Evolutionary conservation across 1,284 basidiomycete genomes (phyloP), one percentile per base, ranked within the genome.

Genomic region (Ganoderma lucidum): DNA sequence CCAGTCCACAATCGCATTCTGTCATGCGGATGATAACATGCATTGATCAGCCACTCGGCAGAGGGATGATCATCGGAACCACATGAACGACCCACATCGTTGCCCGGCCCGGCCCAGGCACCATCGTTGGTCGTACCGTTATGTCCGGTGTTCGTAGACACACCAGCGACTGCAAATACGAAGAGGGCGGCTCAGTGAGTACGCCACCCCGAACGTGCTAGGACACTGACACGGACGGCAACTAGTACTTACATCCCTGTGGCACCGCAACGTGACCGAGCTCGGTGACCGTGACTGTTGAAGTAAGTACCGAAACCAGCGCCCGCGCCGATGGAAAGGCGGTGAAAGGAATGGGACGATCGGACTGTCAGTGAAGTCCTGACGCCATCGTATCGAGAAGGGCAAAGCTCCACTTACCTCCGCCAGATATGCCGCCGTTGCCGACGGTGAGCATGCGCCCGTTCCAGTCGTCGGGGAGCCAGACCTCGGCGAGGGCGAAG

Each of bases 1-100:
- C 72, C 75, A 79, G 65, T 80, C 79, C 12, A 75, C 73, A n/a
- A 79, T 78, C 5, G 76, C 75, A 58, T 78, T 75, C 77, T 78
- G 61, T 32, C 45, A 68, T 53, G 48, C 48, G 48, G 17, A 58
- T 6, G 28, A 53, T 58, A 59, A 42, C 48, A 35, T 15, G 14
- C 30, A 17, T 32, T 23, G n/a, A 65, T 35, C 23, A 64, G 53
- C 17, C 6, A n/a, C 30, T 17, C 12, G 42, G 64, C n/a, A 12
- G 3, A 48, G 41, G 2, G 23, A 1, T 8, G 48, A 1, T 14
- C 56, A 28, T 12, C 35, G 23, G 37, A 6, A 60, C 42, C 15
- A 10, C 6, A 58, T 39, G 55, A 64, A 62, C 10, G 39, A 58
- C 75, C 58, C 37, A 78, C 77, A 62, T 77, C 75, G 71, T 78